These are phyloP conservation scores for Dichotomocladium elegans DNA, from an alignment of 371 early-diverging fungal genomes.

Conservation along the genomic window DNA sequence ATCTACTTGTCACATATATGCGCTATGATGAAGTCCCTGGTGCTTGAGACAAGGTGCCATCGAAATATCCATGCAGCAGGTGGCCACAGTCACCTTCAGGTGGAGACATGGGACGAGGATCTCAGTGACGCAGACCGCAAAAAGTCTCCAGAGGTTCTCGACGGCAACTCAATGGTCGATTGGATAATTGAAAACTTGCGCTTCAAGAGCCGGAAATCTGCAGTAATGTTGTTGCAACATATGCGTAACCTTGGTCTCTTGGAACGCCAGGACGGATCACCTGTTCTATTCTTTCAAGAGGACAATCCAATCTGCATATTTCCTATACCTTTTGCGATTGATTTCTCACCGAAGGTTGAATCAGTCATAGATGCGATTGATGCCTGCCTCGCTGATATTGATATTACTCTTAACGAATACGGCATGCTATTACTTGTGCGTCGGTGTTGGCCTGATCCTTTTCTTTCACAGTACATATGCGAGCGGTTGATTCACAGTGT, in stretches of 20 bases:
- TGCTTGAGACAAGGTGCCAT: too few relatives aligned
- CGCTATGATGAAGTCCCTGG: constrained; percentile 46
- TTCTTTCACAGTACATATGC: constrained; percentile 47
- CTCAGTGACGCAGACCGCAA: constrained; percentile 4
- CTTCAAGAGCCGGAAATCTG: constrained; percentile 21
- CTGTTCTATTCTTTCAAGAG: constrained; percentile 33
- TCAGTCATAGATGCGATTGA: constrained; percentile 47
- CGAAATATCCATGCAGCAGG: not conserved
- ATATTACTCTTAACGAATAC: constrained; percentile 54
- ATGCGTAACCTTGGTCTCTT: constrained; percentile 54
- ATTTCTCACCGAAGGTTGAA: constrained; percentile 44
- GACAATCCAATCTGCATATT: constrained; percentile 31
- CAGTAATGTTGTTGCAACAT: constrained; percentile 45
- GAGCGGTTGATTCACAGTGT: constrained; percentile 47
- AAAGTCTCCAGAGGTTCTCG: constrained; percentile 25
- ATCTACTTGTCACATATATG: constrained; percentile 35
- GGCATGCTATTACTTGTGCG: constrained; percentile 47
- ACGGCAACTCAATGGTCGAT: constrained; percentile 23
- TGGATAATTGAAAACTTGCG: constrained; percentile 36
- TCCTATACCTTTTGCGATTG: constrained; percentile 51
- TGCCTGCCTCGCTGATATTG: constrained; percentile 47
- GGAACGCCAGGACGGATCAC: constrained; percentile 49
- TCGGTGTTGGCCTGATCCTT: constrained; percentile 58
- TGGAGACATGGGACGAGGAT: constrained; percentile 1
- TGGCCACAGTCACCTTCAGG: not conserved